Percentiles rank a stretch among this genome's conserved stretches.
Conservation (phyloP, 2,329 filamentous ascomycete species). For the Juglanconis sp. region DNA sequence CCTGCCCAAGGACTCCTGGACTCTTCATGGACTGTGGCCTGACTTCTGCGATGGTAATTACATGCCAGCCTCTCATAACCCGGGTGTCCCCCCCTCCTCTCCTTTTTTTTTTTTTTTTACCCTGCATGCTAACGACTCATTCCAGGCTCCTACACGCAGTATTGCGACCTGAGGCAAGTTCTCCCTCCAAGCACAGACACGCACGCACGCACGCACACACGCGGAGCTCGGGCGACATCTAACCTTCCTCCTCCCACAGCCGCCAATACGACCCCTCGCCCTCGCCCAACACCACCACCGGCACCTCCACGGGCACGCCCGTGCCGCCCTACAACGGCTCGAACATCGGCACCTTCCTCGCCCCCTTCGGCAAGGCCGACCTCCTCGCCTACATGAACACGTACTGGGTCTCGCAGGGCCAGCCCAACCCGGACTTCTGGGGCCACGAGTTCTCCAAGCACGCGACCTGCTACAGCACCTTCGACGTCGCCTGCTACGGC, state of each 20-base stretch:
- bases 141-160: constrained; percentile 61
- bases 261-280: constrained; percentile 63
- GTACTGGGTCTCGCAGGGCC: constrained; percentile 58
- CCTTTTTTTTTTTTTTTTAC: not conserved
- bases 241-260: constrained; percentile 21
- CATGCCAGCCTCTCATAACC: not conserved
- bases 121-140: constrained; percentile 17
- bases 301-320: constrained; percentile 46
- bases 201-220: no score
- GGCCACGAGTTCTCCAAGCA: constrained; percentile 67
- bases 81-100: not conserved
- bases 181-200: not conserved
- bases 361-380: constrained; percentile 55
- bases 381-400: constrained; percentile 64
- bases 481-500: constrained; percentile 63
- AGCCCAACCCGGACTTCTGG: constrained; percentile 60
- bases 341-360: constrained; percentile 56
- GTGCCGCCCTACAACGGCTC: constrained; percentile 58
- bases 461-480: constrained; percentile 64
- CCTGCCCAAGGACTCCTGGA: constrained; percentile 55
- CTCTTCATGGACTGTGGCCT: constrained; percentile 59
- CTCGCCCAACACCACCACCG: constrained; percentile 61
- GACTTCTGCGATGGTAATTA: constrained; percentile 43
- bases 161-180: constrained; percentile 54
- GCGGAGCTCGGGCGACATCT: not conserved